phyloP scores from a whole-genome alignment of 208 protist genomes.

The Leishmania aethiopica region DNA sequence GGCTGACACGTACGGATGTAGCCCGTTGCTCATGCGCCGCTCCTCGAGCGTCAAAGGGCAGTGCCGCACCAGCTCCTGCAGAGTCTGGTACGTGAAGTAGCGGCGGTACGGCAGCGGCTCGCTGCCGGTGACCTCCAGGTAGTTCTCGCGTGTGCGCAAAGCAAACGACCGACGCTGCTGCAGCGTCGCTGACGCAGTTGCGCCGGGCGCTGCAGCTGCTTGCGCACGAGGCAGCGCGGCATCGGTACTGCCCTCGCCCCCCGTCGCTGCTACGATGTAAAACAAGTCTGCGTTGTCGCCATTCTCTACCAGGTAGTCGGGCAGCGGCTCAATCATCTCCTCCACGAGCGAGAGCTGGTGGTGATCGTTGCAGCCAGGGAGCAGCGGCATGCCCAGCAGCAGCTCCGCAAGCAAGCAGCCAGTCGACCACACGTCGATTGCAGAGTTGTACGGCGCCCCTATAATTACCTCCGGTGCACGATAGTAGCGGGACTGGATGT shows the following conservation, averaged over 20 bases:
- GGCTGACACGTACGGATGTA: constrained; percentile 38
- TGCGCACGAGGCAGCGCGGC: not conserved
- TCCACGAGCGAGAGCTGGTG: constrained; percentile 96
- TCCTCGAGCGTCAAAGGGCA: constrained; percentile 70
- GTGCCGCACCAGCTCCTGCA: constrained; percentile 72
- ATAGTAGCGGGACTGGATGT: constrained; percentile 96
- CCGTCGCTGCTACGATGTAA: constrained; percentile 32
- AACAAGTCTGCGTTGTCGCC: constrained; percentile 46
- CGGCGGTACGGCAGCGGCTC: constrained; percentile 53
- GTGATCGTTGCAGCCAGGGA: constrained; percentile 92
- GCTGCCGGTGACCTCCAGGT: constrained; percentile 18
- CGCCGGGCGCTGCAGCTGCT: not conserved
- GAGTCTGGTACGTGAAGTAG: constrained; percentile 69
- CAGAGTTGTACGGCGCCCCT: constrained; percentile 81
- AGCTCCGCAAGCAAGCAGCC: constrained; percentile 97
- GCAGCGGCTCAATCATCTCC: constrained; percentile 91
- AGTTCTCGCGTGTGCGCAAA: constrained; percentile 27
- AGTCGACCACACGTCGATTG: constrained; percentile 98
- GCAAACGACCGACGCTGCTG: constrained; percentile 2
- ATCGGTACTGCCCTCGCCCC: not conserved
- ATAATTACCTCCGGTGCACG: constrained; percentile 97
- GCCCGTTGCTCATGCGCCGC: constrained; percentile 55
- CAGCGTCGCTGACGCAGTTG: not conserved
- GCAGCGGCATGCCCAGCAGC: constrained; percentile 93
- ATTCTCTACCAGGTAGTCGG: constrained; percentile 57